Base-by-base conservation (phyloP, 2,329 filamentous ascomycete species). In the Ramularia endophylla region DNA sequence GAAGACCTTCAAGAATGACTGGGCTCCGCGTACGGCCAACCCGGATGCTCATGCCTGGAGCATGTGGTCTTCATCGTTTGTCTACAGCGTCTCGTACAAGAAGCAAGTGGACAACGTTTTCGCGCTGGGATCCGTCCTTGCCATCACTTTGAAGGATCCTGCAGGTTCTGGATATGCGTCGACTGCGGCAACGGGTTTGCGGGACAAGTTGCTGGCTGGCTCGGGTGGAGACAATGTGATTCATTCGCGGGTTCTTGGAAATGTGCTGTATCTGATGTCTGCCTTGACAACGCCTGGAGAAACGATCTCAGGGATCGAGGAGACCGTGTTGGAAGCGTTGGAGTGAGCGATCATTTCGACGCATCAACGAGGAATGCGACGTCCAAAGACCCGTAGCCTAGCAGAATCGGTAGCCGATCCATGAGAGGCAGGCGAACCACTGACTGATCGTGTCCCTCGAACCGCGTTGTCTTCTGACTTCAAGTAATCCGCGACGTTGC, bases 111-210 rank as follows among this genome's bases (percentile, higher is more conserved):
- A 77, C 2, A 77, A 81, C 6, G 77, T 83, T 0, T 85, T 86
- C 67, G 82, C 85, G 0, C 65, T 92, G 1, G 87, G 87, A 0
- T 84, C 78, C 2, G 83, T 92, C 1, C 67, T 92, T 8, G 81
- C 83, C 0, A 80, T 94, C 27, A 69, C 70, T 9, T 51, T 81
- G 16, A 64, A 66, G 29, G 75, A 78, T 53, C 57, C 64, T 3
- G 56, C 60, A 20, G 73, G 71, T 15, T 37, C 41, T 9, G 75
- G 77, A 9, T 80, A 80, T 50, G 75, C 69, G 3, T 78, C 74
- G 1, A 77, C 66, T 1, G 77, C 73, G 4, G 71, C 76, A 2
- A 65, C 68, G 13, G 69, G 68, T 0, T 57, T 80, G 18, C 75
- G 77, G 39, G 66, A 75, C 41, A 60, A 63, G 9, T 57, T 81